Conservation (phyloP, 2,329 filamentous ascomycete species). For the Cercospora canescens region DNA sequence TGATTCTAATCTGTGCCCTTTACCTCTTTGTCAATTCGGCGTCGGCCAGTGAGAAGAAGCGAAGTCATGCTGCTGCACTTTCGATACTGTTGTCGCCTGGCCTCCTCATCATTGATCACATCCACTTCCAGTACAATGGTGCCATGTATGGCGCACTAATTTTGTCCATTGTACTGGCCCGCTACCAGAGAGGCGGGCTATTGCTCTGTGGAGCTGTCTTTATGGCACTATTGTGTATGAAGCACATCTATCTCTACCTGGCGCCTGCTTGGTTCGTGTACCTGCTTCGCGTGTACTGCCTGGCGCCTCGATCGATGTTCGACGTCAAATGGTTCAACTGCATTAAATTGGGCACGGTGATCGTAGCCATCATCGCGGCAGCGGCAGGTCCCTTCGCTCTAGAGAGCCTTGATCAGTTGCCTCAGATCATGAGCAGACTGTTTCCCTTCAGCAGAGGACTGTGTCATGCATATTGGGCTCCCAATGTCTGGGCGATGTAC, state of each 20-base stretch:
- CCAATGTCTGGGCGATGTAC: constrained; percentile 96
- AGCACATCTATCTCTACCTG: constrained; percentile 97
- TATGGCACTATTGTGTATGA: constrained; percentile 83
- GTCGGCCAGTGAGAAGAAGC: constrained; percentile 63
- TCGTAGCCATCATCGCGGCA: constrained; percentile 69
- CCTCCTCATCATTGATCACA: constrained; percentile 94
- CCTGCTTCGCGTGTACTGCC: constrained; percentile 83
- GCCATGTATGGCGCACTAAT: constrained; percentile 91
- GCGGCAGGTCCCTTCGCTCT: constrained; percentile 84
- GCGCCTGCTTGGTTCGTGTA: constrained; percentile 95
- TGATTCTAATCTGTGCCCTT: constrained; percentile 80
- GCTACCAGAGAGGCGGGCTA: constrained; percentile 67
- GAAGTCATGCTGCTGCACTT: constrained; percentile 81
- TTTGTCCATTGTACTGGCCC: constrained; percentile 79
- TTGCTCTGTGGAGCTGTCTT: constrained; percentile 81
- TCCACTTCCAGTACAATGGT: constrained; percentile 99
- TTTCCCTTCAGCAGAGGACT: constrained; percentile 94
- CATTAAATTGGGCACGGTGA: constrained; percentile 75
- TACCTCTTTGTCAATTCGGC: constrained; percentile 75
- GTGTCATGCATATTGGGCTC: constrained; percentile 98
- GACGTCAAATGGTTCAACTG: constrained; percentile 75
- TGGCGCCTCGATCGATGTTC: constrained; percentile 75
- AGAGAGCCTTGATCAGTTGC: constrained; percentile 67
- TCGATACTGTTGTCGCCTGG: constrained; percentile 91
- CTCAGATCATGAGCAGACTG: constrained; percentile 78